Base-by-base conservation (phyloP, 176 grass and related monocot species). In the Triticum monococcum region DNA sequence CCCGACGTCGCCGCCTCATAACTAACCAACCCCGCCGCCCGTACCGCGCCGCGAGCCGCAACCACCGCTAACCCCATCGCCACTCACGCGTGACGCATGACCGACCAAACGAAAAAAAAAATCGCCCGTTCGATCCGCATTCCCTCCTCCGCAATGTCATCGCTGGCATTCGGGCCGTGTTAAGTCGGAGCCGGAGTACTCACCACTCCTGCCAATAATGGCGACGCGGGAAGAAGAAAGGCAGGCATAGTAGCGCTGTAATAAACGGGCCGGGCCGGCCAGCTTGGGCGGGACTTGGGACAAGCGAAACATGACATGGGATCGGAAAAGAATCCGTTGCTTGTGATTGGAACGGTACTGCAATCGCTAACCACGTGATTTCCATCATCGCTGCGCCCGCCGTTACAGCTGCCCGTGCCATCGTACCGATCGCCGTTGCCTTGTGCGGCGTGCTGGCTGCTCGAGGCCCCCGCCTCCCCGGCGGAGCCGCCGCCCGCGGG, bases 281-380 rank as follows among this genome's bases (percentile, higher is more conserved):
- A 66, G 79, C 60, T 40, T 28, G 40, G 50, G 30, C 11, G 37
- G 28, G 86, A 5, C 40, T 30, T 30, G 37, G 38, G 86, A 57
- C 78, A 22, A 32, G n/a, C 46, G 38, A 20, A 68, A 33, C 71
- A 13, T 63, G 14, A 31, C 30, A 0, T 10, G 2, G 38, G 81
- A 50, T 77, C 30, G 3, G 40, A 76, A 82, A 82, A 77, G 24
- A 77, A 88, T 88, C 45, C 62, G 20, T 77, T 77, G 71, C 79
- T 22, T 61, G 72, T 83, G 36, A 76, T 35, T 68, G 79, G 46
- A 13, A 60, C 43, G 32, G 30, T 77, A 77, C 43, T 46, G 12
- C 79, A 75, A 57, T 45, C 23, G 62, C 7, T 59, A 45, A 77
- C 28, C 60, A 68, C 70, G 71, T 82, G 60, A 38, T 77, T 33